Evolutionary conservation across 208 protist genomes (phyloP), one percentile per base, ranked within the genome.

Genomic region (Wallacemonas rigidus): DNA sequence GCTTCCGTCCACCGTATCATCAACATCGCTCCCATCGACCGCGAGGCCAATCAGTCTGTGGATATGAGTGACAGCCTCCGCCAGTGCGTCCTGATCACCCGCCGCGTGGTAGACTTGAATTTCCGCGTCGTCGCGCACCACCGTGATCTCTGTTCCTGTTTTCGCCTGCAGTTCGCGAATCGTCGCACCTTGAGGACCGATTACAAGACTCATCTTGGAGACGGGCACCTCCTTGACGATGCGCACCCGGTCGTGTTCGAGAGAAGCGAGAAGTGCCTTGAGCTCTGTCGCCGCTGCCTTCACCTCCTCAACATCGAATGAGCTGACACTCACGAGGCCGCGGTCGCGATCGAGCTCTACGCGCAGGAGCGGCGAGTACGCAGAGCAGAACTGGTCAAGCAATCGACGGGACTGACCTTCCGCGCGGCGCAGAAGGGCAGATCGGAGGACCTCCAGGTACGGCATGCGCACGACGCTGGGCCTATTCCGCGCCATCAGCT

Each of bases 271-370:
- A 38, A 78, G 58, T 7, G 48, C 35, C 12, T 62, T 60, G 1
- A 89, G 7, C 68, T 76, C 61, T 2, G 36, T 47, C 50, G 81
- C 82, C 17, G 85, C 85, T 6, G 55, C 64, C 1, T 67, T 65
- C 8, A 72, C 78, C 35, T 80, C 78, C 39, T 76, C 61, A 48
- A 56, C 50, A 54, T 81, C 60, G 51, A 74, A 74, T 7, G 79
- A 81, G 65, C 67, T 81, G 26, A 90, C 74, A 7, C 71, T 44
- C 8, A 86, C 45, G 4, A 67, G 51, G 53, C 72, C 61, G 17
- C 54, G 53, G 12, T 62, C 67, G 47, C 79, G 80, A 58, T 85
- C 79, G n/a, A 87, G 58, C n/a, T 86, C 81, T 47, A 89, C 69
- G 56, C 74, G 80, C 39, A 87, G 65, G 11, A 81, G 57, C 2